Conservation (phyloP, 1,284 basidiomycete genomes). For the Cryptococcus depauperatus region DNA sequence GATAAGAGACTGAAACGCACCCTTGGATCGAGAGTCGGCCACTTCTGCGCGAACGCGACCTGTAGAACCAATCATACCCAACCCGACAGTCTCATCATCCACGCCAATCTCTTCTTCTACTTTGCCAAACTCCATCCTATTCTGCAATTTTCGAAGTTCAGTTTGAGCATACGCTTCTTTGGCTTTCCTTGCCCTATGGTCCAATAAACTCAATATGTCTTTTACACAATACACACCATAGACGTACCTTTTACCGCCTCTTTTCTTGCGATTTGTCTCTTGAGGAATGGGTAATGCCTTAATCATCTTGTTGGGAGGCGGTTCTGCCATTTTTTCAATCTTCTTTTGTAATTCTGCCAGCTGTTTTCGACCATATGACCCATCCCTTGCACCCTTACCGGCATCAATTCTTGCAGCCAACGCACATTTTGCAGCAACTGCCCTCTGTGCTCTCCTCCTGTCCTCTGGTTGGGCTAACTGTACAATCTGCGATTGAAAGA, state of each 20-base stretch:
- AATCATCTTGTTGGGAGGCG: constrained; percentile 84
- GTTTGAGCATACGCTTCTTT: constrained; percentile 97
- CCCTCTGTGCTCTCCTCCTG: constrained; percentile 82
- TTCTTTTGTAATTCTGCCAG: constrained; percentile 82
- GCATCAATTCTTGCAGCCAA: constrained; percentile 90
- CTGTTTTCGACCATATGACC: constrained; percentile 69
- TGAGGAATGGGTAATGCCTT: constrained; percentile 95
- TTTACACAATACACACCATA: too few species aligned
- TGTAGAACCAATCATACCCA: constrained; percentile 89
- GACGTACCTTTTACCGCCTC: constrained; percentile 81
- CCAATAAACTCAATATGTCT: too few species aligned
- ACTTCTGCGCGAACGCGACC: constrained; percentile 80
- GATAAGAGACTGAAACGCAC: constrained; percentile 46
- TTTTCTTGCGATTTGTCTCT: constrained; percentile 88
- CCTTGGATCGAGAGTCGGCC: constrained; percentile 80
- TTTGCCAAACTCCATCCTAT: constrained; percentile 92
- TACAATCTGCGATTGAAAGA: constrained; percentile 86
- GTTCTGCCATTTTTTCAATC: constrained; percentile 84
- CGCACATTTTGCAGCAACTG: constrained; percentile 83
- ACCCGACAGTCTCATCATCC: constrained; percentile 90
- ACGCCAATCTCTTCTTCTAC: constrained; percentile 92
- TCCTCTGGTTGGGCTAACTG: constrained; percentile 83
- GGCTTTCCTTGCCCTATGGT: constrained; percentile 77
- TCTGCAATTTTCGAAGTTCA: constrained; percentile 92
- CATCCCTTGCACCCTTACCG: constrained; percentile 65